Conservation (phyloP, 2,329 filamentous ascomycete genomes). For the Ceratocystis diversiconidia region DNA sequence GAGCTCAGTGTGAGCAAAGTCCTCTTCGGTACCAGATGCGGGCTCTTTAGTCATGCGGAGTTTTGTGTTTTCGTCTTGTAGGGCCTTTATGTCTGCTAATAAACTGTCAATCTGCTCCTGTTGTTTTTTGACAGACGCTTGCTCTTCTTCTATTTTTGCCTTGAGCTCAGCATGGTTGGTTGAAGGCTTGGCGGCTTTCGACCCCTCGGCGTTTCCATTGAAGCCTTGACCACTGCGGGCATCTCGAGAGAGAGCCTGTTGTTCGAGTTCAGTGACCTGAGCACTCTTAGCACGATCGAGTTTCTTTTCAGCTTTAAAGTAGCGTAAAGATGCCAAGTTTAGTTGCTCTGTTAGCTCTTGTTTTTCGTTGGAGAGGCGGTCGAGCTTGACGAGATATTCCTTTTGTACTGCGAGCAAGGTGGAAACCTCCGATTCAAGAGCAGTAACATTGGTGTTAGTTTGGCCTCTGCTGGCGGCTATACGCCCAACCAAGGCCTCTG, state of each 20-base stretch:
- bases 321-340: constrained; percentile 76
- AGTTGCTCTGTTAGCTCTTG: constrained; percentile 74
- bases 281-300: constrained; percentile 77
- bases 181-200: constrained; percentile 27
- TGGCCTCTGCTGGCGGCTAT: constrained; percentile 38
- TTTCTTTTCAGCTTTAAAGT: constrained; percentile 91
- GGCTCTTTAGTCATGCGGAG: constrained; percentile 52
- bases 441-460: constrained; percentile 51
- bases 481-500: constrained; percentile 52
- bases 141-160: constrained; percentile 60
- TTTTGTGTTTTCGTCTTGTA: constrained; percentile 55
- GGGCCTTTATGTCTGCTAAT: constrained; percentile 57
- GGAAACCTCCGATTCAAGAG: constrained; percentile 62
- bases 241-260: constrained; percentile 64
- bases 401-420: constrained; percentile 71
- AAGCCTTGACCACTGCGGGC: constrained; percentile 31
- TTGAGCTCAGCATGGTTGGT: constrained; percentile 53
- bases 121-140: constrained; percentile 63
- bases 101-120: constrained; percentile 77
- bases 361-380: constrained; percentile 62
- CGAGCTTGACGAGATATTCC: constrained; percentile 59
- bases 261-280: constrained; percentile 83
- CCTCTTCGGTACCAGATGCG: constrained; percentile 69
- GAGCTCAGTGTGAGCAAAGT: constrained; percentile 81
- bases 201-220: constrained; percentile 27